Conservation (phyloP, 441 rosid species). For the Sinapis alba region DNA sequence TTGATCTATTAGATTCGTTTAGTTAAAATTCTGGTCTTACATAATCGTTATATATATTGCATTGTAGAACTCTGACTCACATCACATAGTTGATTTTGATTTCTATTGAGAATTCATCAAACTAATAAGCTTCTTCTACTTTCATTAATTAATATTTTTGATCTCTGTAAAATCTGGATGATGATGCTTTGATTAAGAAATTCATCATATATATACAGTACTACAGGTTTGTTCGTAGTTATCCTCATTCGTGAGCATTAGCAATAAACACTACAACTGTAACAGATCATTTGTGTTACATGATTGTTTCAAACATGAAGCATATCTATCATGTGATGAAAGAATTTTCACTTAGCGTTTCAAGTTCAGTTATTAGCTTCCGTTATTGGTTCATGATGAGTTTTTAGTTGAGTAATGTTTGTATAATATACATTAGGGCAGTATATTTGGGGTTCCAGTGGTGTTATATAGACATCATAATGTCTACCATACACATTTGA, state of each 20-base stretch:
- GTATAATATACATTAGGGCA: too few species aligned
- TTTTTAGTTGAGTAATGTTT: too few species aligned
- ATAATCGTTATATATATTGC: neutral
- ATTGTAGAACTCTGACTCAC: neutral
- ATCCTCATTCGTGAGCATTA: neutral
- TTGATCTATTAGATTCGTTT: neutral
- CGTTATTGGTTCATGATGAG: too few species aligned
- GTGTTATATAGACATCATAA: too few species aligned
- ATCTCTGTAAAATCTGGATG: neutral
- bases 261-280: neutral
- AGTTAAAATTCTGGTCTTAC: neutral
- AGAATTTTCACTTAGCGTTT: too few species aligned
- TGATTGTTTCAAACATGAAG: neutral
- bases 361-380: too few species aligned
- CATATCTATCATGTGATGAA: neutral
- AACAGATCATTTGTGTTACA: neutral
- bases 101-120: neutral
- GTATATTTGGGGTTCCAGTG: too few species aligned
- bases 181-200: neutral
- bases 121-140: neutral
- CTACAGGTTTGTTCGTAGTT: neutral
- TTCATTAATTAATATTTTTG: neutral
- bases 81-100: neutral
- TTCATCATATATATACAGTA: neutral
- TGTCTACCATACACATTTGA: neutral